These are phyloP conservation scores for Mycena maculata DNA, from an alignment of 768 basidiomycete species.

Conservation along the genomic window DNA sequence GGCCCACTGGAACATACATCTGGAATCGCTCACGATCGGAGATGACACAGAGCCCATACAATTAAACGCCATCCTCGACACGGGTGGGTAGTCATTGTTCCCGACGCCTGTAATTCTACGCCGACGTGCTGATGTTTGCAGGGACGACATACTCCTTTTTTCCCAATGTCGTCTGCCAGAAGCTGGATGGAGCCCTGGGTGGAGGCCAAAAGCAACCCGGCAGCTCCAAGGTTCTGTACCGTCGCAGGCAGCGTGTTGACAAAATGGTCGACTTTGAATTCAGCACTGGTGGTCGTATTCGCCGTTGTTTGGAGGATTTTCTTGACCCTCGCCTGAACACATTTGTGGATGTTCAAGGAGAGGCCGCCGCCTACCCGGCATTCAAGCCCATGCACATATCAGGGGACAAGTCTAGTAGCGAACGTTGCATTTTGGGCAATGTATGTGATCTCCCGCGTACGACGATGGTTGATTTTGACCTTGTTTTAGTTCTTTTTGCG, in stretches of 20 bases:
- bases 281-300: background rate
- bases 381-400: background rate
- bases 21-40: background rate
- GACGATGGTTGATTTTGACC: background rate
- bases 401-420: background rate
- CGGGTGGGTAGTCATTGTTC: background rate
- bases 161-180: background rate
- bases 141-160: conserved; percentile 1
- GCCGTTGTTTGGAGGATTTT: background rate
- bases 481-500: background rate
- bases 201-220: background rate
- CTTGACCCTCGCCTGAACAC: background rate
- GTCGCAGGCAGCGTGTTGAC: background rate
- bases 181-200: background rate
- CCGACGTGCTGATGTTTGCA: background rate
- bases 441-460: background rate
- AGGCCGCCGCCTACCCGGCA: background rate
- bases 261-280: background rate
- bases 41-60: background rate
- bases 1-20: background rate
- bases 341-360: background rate
- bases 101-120: background rate
- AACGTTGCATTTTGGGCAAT: background rate
- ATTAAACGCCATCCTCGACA: background rate
- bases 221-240: background rate